Evolutionary conservation across 495 filamentous ascomycete genomes (phyloP).

Genomic region (Letharia columbiana): DNA sequence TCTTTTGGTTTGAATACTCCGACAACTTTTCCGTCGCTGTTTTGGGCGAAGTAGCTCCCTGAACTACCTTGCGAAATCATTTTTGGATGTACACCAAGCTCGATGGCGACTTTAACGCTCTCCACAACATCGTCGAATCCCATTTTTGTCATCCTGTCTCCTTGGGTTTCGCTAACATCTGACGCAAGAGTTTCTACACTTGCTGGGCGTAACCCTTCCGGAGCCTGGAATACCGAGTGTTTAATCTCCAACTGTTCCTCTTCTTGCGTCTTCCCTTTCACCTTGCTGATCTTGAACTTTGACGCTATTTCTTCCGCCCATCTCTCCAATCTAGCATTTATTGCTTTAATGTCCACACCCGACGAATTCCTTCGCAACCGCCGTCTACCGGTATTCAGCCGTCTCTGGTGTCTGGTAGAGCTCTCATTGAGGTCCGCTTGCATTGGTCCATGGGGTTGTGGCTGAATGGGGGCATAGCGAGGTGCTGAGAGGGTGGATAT

Average conservation of each 20-base stretch:
- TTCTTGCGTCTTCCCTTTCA: conserved; percentile 65
- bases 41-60: conserved; percentile 94
- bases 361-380: conserved; percentile 68
- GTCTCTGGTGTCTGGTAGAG: conserved; percentile 37
- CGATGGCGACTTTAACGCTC: conserved; percentile 80
- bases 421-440: conserved; percentile 36
- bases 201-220: conserved; percentile 70
- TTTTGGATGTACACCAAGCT: conserved; percentile 83
- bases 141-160: conserved; percentile 56
- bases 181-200: conserved; percentile 65
- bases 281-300: conserved; percentile 82
- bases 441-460: conserved; percentile 39
- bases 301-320: conserved; percentile 98
- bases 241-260: conserved; percentile 92
- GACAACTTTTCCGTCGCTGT: conserved; percentile 83
- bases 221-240: conserved; percentile 90
- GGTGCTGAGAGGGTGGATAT: conserved; percentile 49
- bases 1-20: conserved; percentile 99
- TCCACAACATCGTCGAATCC: conserved; percentile 88
- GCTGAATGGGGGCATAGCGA: conserved; percentile 59
- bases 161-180: conserved; percentile 41
- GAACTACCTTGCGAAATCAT: conserved; percentile 97
- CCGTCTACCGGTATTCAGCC: conserved; percentile 40
- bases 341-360: conserved; percentile 95
- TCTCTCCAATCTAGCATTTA: conserved; percentile 89